phyloP scores from a whole-genome alignment of 2,329 filamentous ascomycete genomes.

The Arachnomyces sp. region DNA sequence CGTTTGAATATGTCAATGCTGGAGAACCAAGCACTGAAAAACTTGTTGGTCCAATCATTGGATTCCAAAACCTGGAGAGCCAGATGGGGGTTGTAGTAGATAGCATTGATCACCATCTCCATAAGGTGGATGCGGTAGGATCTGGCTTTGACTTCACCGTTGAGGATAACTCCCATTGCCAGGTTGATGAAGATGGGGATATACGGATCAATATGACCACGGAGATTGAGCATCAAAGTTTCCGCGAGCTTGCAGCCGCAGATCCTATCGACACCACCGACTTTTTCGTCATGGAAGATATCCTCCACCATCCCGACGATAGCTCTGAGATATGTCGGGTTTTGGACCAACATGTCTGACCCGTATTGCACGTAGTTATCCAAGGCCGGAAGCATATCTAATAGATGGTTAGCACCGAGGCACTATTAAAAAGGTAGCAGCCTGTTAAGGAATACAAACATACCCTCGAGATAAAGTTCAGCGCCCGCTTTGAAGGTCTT shows the following conservation, averaged over 20 bases:
- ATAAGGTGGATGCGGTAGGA: constrained; percentile 93
- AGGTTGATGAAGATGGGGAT: constrained; percentile 83
- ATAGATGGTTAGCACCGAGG: constrained; percentile 11
- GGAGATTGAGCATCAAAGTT: constrained; percentile 91
- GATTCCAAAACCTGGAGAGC: constrained; percentile 80
- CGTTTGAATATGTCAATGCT: constrained; percentile 88
- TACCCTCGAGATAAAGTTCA: constrained; percentile 81
- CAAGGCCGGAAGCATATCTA: constrained; percentile 91
- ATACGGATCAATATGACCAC: constrained; percentile 79
- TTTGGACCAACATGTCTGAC: constrained; percentile 68
- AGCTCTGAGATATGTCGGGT: constrained; percentile 77
- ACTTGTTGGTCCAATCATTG: constrained; percentile 95
- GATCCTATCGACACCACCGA: constrained; percentile 88
- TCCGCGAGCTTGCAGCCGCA: constrained; percentile 97
- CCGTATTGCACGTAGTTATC: constrained; percentile 98
- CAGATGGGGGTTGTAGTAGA: constrained; percentile 91
- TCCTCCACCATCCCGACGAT: constrained; percentile 90
- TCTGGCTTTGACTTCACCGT: constrained; percentile 74
- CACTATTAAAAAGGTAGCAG: constrained; percentile 1
- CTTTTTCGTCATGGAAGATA: constrained; percentile 87
- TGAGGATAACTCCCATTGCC: constrained; percentile 71
- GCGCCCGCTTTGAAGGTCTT: constrained; percentile 94
- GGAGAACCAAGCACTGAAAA: constrained; percentile 97
- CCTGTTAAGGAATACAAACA: constrained; percentile 4
- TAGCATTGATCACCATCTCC: constrained; percentile 97